Conservation (phyloP, 2,329 filamentous ascomycete genomes). For the Xylaria sp. region DNA sequence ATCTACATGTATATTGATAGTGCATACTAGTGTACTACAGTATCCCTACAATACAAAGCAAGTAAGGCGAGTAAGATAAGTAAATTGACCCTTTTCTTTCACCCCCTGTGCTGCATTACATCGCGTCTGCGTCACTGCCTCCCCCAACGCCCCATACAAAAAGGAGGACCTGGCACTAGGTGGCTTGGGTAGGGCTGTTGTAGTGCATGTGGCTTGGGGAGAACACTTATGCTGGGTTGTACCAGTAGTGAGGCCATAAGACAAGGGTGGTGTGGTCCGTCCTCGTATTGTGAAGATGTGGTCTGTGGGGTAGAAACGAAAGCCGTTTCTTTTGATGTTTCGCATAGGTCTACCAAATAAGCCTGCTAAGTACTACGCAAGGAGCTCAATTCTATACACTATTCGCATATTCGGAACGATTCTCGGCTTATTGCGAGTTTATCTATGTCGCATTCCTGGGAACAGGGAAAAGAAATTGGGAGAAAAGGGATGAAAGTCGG, state of each 20-base stretch:
- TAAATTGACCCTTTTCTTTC: neutral
- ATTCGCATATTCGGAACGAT: neutral
- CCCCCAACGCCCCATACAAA: neutral
- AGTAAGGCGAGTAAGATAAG: neutral
- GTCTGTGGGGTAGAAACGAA: constrained; percentile 6
- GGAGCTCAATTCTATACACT: neutral
- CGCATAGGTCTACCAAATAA: too few species aligned
- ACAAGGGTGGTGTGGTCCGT: neutral
- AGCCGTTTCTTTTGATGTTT: too few species aligned
- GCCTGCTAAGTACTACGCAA: neutral
- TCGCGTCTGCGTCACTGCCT: neutral
- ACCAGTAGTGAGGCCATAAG: neutral
- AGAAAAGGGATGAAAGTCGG: neutral
- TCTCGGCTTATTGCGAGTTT: neutral
- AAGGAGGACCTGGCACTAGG: neutral
- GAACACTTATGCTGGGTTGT: neutral
- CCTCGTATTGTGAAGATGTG: neutral
- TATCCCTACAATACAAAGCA: neutral
- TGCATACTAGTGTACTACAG: neutral
- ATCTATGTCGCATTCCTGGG: neutral
- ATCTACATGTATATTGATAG: neutral
- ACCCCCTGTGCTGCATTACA: neutral
- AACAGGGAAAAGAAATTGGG: neutral
- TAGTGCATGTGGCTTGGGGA: constrained; percentile 4
- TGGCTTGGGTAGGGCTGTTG: neutral